Conservation (phyloP, 257 asterid species). For the Thymus mandschuricus region DNA sequence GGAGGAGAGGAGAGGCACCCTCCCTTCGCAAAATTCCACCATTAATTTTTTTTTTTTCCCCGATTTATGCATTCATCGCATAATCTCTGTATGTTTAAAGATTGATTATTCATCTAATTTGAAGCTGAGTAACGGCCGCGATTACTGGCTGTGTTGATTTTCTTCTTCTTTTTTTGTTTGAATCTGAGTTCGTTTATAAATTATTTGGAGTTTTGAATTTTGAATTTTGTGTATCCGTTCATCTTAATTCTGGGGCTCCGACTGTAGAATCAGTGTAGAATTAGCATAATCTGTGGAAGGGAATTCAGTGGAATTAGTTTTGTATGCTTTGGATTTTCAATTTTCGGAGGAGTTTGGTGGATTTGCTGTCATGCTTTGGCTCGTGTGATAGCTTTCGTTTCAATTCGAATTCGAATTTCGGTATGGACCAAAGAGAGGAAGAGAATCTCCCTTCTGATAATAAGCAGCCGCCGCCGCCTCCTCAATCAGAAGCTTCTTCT, state of each 20-base stretch:
- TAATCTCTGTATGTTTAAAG: slow-evolving; percentile 12
- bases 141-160: slow-evolving; percentile 31
- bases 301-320: slow-evolving; percentile 32
- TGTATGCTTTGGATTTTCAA: slow-evolving; percentile 14
- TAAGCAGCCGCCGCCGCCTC: slow-evolving; percentile 38
- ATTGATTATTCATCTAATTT: slow-evolving; percentile 40
- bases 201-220: slow-evolving; percentile 26
- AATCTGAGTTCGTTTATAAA: slow-evolving; percentile 54
- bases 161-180: slow-evolving; percentile 37
- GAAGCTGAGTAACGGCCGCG: slow-evolving; percentile 28
- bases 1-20: slow-evolving; percentile 55
- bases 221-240: not conserved
- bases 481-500: slow-evolving; percentile 57
- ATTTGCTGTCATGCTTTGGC: slow-evolving; percentile 32
- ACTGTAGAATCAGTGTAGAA: slow-evolving; percentile 25
- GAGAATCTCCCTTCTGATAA: slow-evolving; percentile 75
- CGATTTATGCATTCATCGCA: slow-evolving; percentile 25
- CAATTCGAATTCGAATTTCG: slow-evolving; percentile 28
- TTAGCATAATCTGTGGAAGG: slow-evolving; percentile 7
- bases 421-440: slow-evolving; percentile 81
- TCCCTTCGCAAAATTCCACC: slow-evolving; percentile 37
- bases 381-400: slow-evolving; percentile 22
- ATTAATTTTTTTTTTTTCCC: slow-evolving; percentile 14
- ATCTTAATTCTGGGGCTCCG: slow-evolving; percentile 13
- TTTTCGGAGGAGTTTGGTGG: slow-evolving; percentile 25